Percentiles rank a stretch among this genome's conserved stretches.
Evolutionary conservation across 2,329 filamentous ascomycete species (phyloP).

Genomic region (Pseudonectria foliicola): DNA sequence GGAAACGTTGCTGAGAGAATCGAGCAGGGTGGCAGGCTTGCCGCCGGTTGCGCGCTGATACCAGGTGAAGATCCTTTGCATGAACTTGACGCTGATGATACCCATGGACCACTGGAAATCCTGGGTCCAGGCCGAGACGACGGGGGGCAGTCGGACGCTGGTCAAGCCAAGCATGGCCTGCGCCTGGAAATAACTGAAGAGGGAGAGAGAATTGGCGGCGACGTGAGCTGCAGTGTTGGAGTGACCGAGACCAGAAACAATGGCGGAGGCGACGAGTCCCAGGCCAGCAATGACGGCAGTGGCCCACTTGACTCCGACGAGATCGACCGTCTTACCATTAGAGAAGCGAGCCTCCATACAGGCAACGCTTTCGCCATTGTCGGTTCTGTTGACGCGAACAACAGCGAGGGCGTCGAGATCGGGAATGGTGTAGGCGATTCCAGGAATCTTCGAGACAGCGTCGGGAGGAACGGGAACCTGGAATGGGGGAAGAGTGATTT

Average conservation of each 20-base stretch:
- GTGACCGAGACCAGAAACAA: slow-evolving; percentile 85
- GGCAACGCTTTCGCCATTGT: slow-evolving; percentile 57
- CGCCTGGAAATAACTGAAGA: slow-evolving; percentile 90
- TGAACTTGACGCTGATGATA: slow-evolving; percentile 79
- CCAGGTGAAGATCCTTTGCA: slow-evolving; percentile 88
- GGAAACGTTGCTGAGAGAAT: slow-evolving; percentile 65
- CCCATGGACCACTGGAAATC: slow-evolving; percentile 99
- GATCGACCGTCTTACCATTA: slow-evolving; percentile 87
- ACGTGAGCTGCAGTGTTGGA: slow-evolving; percentile 93
- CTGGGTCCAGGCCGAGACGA: slow-evolving; percentile 89
- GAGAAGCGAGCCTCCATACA: slow-evolving; percentile 84
- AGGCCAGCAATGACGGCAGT: slow-evolving; percentile 83
- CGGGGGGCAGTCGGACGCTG: slow-evolving; percentile 72
- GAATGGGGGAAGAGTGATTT: slow-evolving; percentile 62
- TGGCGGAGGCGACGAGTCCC: slow-evolving; percentile 74
- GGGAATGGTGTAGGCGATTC: slow-evolving; percentile 81
- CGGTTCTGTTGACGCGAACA: slow-evolving; percentile 70
- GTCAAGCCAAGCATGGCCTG: slow-evolving; percentile 88
- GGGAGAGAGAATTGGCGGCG: slow-evolving; percentile 85
- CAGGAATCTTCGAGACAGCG: slow-evolving; percentile 61
- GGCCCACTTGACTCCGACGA: slow-evolving; percentile 81
- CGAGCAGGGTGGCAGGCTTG: slow-evolving; percentile 70
- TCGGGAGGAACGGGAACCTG: slow-evolving; percentile 53
- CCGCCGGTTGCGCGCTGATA: slow-evolving; percentile 92
- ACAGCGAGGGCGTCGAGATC: slow-evolving; percentile 83